Evolutionary conservation across 345 rosid species (phyloP).

Genomic region (Aegle marmelos): DNA sequence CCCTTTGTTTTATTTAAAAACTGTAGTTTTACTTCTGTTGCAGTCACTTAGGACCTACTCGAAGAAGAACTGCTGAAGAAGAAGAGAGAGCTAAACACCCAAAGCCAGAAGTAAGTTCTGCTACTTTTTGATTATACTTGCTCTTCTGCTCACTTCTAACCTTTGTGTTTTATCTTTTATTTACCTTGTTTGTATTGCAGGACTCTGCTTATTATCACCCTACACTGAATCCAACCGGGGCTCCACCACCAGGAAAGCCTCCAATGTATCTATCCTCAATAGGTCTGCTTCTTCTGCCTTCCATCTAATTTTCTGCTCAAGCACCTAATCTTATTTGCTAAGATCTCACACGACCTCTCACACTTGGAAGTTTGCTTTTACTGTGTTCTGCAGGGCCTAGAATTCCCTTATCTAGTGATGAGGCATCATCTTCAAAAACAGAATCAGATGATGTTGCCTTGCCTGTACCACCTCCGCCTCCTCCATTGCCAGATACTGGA

Average conservation of each 20-base stretch:
- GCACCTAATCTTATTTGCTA: constrained; percentile 2
- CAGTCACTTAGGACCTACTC: constrained; percentile 91
- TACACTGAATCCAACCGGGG: constrained; percentile 93
- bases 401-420: constrained; percentile 63
- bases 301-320: background rate
- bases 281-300: constrained; percentile 39
- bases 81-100: constrained; percentile 79
- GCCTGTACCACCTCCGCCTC: constrained; percentile 59
- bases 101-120: constrained; percentile 71
- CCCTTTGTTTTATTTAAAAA: constrained; percentile 19
- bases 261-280: constrained; percentile 92
- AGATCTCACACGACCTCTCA: constrained; percentile 6
- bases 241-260: constrained; percentile 99
- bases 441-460: constrained; percentile 62
- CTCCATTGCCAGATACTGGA: constrained; percentile 64
- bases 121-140: constrained; percentile 17
- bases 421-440: constrained; percentile 53
- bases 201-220: constrained; percentile 98
- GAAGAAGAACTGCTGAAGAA: constrained; percentile 77
- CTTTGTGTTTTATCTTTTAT: constrained; percentile 1
- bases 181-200: constrained; percentile 39
- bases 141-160: constrained; percentile 8
- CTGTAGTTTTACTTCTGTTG: constrained; percentile 31
- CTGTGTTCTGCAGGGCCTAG: constrained; percentile 60
- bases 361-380: constrained; percentile 11